Base-by-base conservation (phyloP, 2,329 filamentous ascomycete species). In the Botrytis byssoidea region DNA sequence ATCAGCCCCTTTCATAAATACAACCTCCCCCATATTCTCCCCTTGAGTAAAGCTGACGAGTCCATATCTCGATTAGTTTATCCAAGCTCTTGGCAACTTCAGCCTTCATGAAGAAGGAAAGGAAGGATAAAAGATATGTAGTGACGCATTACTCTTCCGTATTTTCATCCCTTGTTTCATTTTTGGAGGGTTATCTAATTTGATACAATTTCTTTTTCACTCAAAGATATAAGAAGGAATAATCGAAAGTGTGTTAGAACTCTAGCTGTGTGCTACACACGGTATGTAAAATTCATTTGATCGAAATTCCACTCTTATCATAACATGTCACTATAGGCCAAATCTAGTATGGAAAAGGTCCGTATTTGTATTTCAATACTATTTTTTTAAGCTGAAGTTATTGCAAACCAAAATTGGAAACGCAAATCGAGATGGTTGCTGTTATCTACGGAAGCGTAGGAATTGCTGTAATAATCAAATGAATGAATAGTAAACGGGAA, bases 61-160 rank as follows among this genome's bases (percentile, higher is more conserved):
- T 67, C 32, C 46, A 40, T 55, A 40, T 46, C 46, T 67, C 16
- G 9, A 25, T 6, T n/a, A 67, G 8, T 67, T 55, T 37, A 18
- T 32, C 48, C 16, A 51, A 57, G 35, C 25, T 57, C 66, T 68
- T 68, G 66, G 66, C 66, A n/a, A 55, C 46, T 29, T 51, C 22
- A 67, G 65, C 65, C 22, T 51, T 51, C 44, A 4, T n/a, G 51
- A 12, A 51, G 64, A 16, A 48, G 12, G 12, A 35, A 8, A 25
- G 2, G 20, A 51, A 25, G 2, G 20, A 51, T 8, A 37, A 35
- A 3, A 42, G 25, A 35, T 29, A 66, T 32, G 18, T 66, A 48
- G 44, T 32, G 40, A 25, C 29, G 63, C 29, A 14, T 25, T 48
- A 22, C 9, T 14, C 22, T 8, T 35, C 18, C 2, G 2, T 18